A percentile compares a stretch with the other conserved stretches of the same genome.
Conservation (phyloP, 1,284 basidiomycete species). For the Trametes versicolor region DNA sequence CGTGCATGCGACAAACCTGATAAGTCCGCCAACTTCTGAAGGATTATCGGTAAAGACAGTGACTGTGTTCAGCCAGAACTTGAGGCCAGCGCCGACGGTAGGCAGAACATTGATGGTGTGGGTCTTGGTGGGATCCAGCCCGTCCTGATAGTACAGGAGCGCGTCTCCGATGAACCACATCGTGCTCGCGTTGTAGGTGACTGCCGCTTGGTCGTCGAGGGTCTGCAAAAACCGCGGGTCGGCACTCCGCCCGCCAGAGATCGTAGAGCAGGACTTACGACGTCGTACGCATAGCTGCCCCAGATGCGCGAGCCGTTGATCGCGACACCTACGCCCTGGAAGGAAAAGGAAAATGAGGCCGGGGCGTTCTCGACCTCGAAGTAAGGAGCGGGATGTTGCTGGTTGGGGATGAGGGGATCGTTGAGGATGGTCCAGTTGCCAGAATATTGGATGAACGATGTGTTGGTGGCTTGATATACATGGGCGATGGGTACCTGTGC, state of each 20-base stretch:
- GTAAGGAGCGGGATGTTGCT: conserved; percentile 41
- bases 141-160: conserved; percentile 46
- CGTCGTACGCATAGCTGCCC: conserved; percentile 41
- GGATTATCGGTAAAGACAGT: conserved; percentile 26
- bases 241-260: background rate
- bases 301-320: conserved; percentile 42
- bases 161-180: conserved; percentile 46
- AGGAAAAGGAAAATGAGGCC: conserved; percentile 42
- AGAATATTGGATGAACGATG: conserved; percentile 39
- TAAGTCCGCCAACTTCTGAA: conserved; percentile 9
- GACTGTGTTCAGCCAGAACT: conserved; percentile 36
- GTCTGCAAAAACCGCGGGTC: background rate
- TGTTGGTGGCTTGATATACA: conserved; percentile 41
- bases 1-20: background rate
- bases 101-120: conserved; percentile 45
- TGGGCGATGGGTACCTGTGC: conserved; percentile 11
- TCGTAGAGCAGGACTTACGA: conserved; percentile 33
- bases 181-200: conserved; percentile 44
- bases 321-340: conserved; percentile 41
- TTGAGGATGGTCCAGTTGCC: conserved; percentile 39
- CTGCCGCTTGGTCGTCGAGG: conserved; percentile 40
- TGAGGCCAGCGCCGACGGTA: conserved; percentile 28
- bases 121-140: conserved; percentile 43
- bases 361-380: conserved; percentile 38
- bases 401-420: conserved; percentile 40